These are phyloP conservation scores for Harrya chromipes DNA, from an alignment of 768 basidiomycete genomes.

Conservation along the genomic window DNA sequence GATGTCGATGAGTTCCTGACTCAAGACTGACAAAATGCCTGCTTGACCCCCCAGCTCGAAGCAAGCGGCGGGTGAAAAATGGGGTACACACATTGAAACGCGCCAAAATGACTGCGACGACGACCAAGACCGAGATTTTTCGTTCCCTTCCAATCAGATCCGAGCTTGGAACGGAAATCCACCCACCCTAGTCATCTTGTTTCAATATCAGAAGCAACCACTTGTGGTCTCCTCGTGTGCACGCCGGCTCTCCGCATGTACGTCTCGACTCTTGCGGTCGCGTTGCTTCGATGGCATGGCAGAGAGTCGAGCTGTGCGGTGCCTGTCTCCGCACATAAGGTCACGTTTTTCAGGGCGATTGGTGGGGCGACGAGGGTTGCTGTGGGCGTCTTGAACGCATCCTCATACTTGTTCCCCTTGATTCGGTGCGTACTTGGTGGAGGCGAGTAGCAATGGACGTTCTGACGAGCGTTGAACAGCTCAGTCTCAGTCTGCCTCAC, in stretches of 20 bases:
- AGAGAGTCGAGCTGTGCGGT: constrained; percentile 1
- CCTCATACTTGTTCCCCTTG: constrained; percentile 1
- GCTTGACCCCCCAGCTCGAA: too few relatives aligned
- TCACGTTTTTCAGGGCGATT: background rate
- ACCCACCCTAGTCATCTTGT: too few relatives aligned
- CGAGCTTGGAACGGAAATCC: background rate
- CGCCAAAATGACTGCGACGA: too few relatives aligned
- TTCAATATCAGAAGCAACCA: background rate
- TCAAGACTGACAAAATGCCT: too few relatives aligned
- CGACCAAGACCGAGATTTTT: background rate
- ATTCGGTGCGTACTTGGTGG: constrained; percentile 3
- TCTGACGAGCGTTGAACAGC: background rate
- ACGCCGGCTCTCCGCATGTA: too few relatives aligned
- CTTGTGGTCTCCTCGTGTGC: background rate
- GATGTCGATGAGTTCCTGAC: too few relatives aligned
- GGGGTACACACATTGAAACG: too few relatives aligned
- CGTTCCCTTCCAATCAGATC: background rate
- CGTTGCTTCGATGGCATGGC: constrained; percentile 18
- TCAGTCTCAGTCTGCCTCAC: background rate
- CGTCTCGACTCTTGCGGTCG: constrained; percentile 3
- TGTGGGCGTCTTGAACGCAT: background rate
- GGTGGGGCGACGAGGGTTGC: background rate
- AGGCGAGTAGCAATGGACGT: too few relatives aligned
- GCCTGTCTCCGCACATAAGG: background rate
- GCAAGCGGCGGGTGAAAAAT: too few relatives aligned